Conservation (phyloP, 768 basidiomycete species). For the Mrakia gelida region DNA sequence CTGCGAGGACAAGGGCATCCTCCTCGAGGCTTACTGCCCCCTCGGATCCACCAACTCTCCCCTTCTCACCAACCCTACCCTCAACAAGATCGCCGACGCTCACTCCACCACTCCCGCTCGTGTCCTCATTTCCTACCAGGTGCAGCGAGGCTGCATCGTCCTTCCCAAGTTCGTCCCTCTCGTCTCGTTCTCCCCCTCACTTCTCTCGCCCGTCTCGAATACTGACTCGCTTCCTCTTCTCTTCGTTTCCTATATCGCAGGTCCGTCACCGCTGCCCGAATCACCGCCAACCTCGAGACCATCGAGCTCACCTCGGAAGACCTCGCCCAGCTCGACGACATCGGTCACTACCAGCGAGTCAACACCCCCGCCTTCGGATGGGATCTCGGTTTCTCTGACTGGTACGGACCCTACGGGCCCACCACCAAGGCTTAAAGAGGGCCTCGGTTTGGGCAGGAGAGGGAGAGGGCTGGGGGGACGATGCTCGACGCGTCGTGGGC, state of each 20-base stretch:
- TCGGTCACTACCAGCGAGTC: constrained; percentile 38
- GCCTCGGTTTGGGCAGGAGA: not conserved
- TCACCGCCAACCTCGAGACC: constrained; percentile 36
- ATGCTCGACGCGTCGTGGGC: not conserved
- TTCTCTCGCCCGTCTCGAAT: too few relatives aligned
- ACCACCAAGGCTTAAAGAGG: not conserved
- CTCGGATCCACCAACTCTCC: constrained; percentile 77
- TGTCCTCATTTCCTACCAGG: constrained; percentile 51
- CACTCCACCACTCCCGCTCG: constrained; percentile 60
- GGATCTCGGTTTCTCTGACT: constrained; percentile 29
- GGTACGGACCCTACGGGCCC: constrained; percentile 23
- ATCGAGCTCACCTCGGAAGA: constrained; percentile 37
- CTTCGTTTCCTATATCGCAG: constrained; percentile 38
- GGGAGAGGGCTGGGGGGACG: not conserved
- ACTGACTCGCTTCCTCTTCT: not conserved
- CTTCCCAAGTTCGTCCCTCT: constrained; percentile 51
- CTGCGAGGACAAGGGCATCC: constrained; percentile 65
- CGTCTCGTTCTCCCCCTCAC: not conserved
- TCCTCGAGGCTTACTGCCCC: constrained; percentile 76
- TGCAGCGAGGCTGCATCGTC: constrained; percentile 55
- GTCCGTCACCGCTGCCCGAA: constrained; percentile 61
- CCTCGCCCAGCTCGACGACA: constrained; percentile 35
- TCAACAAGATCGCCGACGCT: constrained; percentile 61
- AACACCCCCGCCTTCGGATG: constrained; percentile 31
- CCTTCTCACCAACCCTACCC: constrained; percentile 56